These are phyloP conservation scores for Tetrahymena borealis DNA, from an alignment of 73 alveolate species.

Conservation along the genomic window DNA sequence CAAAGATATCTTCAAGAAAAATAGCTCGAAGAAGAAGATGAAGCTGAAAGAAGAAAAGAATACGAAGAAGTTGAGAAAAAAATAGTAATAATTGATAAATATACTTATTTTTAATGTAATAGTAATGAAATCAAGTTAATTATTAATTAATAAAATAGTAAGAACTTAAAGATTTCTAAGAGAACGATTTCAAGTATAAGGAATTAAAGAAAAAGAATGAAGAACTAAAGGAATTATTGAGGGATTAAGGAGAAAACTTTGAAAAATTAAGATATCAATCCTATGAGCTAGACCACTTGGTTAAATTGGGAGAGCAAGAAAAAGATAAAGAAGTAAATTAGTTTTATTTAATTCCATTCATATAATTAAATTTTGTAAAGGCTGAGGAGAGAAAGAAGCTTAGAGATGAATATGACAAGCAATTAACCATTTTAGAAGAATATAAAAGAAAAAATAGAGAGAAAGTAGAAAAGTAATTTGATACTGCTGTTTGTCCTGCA, in stretches of 20 bases:
- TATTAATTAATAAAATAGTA: neutral
- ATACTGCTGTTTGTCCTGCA: neutral
- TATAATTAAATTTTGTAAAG: neutral
- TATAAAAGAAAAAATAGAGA: neutral
- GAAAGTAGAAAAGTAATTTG: neutral
- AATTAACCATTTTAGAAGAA: neutral
- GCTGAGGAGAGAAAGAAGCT: neutral
- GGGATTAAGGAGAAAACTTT: neutral
- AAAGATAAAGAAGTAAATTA: neutral
- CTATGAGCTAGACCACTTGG: neutral
- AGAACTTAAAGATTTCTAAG: neutral
- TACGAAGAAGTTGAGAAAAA: neutral
- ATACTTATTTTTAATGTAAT: neutral
- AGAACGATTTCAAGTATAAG: neutral
- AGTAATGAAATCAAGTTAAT: neutral
- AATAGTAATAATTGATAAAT: neutral
- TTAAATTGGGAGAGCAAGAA: neutral
- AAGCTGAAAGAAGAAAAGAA: neutral
- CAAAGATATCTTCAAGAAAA: neutral
- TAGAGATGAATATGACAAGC: neutral
- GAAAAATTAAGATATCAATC: neutral
- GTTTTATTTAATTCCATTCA: neutral
- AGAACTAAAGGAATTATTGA: neutral
- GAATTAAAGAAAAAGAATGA: neutral
- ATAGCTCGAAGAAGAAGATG: neutral